Evolutionary conservation across 345 rosid species (phyloP), one percentile per base, ranked within the genome.

Genomic region (Hibiscus trionum): DNA sequence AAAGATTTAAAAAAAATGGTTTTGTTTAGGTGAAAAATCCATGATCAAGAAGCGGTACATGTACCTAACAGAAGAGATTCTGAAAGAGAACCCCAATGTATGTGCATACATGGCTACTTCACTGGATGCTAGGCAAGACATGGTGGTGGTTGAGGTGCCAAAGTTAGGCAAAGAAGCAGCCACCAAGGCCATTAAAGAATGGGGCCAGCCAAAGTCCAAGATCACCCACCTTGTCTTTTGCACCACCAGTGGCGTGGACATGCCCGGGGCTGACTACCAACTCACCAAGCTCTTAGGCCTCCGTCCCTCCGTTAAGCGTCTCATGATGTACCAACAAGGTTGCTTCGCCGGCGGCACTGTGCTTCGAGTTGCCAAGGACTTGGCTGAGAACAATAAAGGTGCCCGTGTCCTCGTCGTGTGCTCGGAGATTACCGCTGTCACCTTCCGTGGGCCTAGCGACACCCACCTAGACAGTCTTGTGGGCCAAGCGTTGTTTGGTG

Each of bases 381-480:
- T 84, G 1, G 85, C 83, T 1, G 87, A 84, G 75, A 84, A 84
- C 76, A 84, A 84, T 76, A 77, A 62, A 17, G 85, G 81, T 0
- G 85, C 85, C 0, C 81, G 86, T 3, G 80, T 84, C 16, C 84
- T 84, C 3, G 78, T 82, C 4, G 86, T 84, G 8, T 82, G 86
- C 78, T 15, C 82, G 1, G 86, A 84, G 37, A 74, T 70, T 37
- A 84, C 84, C 1, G 77, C 79, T 80, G 27, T 82, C 77, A 31
- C 44, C 44, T 31, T 61, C 11, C 66, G 82, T 1, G 85, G 24
- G 8, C 88, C 88, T 29, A 72, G 59, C 5, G 85, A 82, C 7
- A 39, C 71, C 58, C 78, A 75, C 62, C 64, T 82, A 0, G 88
- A 82, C 69, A 72, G 71, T 59, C 82, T 84, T 9, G 81, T 84